Evolutionary conservation across 1,139 yeast species (phyloP), one percentile per base, ranked within the genome.

Genomic region (Suhomyces yuchorum): DNA sequence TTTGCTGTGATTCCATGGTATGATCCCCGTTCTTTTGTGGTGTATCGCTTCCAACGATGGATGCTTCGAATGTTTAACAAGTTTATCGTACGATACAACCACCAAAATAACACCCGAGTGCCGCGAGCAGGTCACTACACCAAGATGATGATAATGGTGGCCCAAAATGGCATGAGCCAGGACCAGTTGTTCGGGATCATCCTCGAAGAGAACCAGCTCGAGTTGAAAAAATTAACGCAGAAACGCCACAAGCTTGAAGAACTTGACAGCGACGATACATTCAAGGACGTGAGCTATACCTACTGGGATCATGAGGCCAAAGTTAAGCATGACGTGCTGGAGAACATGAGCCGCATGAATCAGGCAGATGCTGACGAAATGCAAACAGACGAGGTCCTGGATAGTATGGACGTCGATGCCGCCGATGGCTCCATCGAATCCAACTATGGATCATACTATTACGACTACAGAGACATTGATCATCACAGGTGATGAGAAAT

Each of bases 41-140:
- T 62, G 3, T 60, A 56, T 30, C 62, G 63, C 35, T 71, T 71
- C 51, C 74, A 72, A 48, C 46, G 48, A 46, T 75, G 80, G 80
- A 59, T 65, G 12, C 45, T 70, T n/a, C 57, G 73, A 44, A 56
- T 74, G 49, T 74, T 74, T 57, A 73, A 73, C 51, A 53, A 66
- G 40, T 75, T 73, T 51, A 56, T 71, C 4, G 53, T 52, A 42
- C 63, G 66, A 48, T 73, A 68, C 52, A 71, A 71, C 50, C 49
- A 51, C 8, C 45, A 43, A 49, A 51, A 42, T 37, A 57, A 61
- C 15, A 50, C 50, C 7, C 49, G 49, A 23, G 60, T 67, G 14
- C 57, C 57, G 11, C 48, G 50, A 8, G 66, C 70, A 42, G 56
- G 54, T 17, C 51, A 44, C 20, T 70, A 66, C 52, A 59, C 60